Base-by-base conservation (phyloP, 2,329 filamentous ascomycete genomes). In the Capronia coronata region DNA sequence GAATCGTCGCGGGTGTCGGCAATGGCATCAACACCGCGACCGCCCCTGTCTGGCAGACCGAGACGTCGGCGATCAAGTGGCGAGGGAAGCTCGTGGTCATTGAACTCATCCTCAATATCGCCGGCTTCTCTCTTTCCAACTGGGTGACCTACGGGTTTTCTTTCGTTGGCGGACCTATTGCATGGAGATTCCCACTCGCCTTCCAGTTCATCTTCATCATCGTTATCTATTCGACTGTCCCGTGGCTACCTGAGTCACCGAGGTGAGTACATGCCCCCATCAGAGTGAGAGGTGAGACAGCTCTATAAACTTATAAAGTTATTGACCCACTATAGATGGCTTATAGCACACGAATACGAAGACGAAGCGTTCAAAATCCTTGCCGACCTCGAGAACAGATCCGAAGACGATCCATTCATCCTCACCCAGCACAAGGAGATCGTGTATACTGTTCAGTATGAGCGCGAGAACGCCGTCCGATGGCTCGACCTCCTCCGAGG, bases 1-100 rank as follows among this genome's bases (percentile, higher is more conserved):
- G 73, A 13, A 68, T 76, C 19, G 32, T 65, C 2, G 59, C 66
- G 2, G 72, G 74, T 7, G 69, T 76, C 8, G 74, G 74, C 1
- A 76, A 76, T 51, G 74, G 74, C 10, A 67, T 77, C 46, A 76
- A 76, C 51, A 76, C 73, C 0, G 67, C 72, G 0, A 74, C 72
- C 4, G 72, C 72, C 5, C 73, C 71, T 2, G 66, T 76, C 2
- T 78, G 74, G 73, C 73, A 69, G 59, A 70, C 71, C 2, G 75
- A 78, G 55, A 76, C 73, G 0, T 71, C 70, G 1, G 71, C 69
- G 6, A 62, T 67, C 9, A 62, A 64, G 23, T 70, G 68, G 68
- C 61, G 72, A 52, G 71, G 72, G 13, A 72, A 71, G 41, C 60
- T 74, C 6, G 68, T 75, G 4, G 65, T 74, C 29, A 66, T 75